Evolutionary conservation across 768 basidiomycete genomes (phyloP), one percentile per base, ranked within the genome.

Genomic region (Tulasnella sp.): DNA sequence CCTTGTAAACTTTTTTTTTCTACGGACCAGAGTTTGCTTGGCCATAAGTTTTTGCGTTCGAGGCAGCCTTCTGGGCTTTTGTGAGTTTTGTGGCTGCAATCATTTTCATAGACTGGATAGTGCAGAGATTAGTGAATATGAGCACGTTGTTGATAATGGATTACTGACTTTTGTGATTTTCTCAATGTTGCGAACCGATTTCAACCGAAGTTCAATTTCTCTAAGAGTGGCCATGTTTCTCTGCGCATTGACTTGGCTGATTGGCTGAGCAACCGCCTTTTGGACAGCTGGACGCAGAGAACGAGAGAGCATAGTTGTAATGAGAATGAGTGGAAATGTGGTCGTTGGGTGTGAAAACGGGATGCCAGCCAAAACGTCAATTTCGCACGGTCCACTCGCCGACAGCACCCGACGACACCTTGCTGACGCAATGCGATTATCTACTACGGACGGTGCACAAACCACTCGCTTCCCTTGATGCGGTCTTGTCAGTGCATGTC

Each of bases 131-230:
- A 35, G 16, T 12, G 34, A 12, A 16, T 35, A 12, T 12, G 34
- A 35, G 16, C 16, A 12, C 34, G 34, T 35, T 16, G 34, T 16
- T 20, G 28, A 19, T 48, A 45, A 32, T 45, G 64, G 66, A 62
- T 63, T 67, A 62, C 75, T 57, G 57, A 89, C 92, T 75, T 95
- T 93, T 55, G 93, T 96, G 73, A 99, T 96, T 85, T 98, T 98
- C 77, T 95, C 89, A 66, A 93, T 93, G 73, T 95, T 95, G 67
- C 77, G 75, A 63, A 96, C 93, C 41, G 90, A 95, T 79, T 93
- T 88, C 69, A 87, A 76, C 61, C 93, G 82, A 66, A 88, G 69
- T 74, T 99, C 93, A 63, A 99, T 85, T 72, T 99, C 93, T 58
- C 91, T 83, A 58, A 99, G 81, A 55, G 95, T 98, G 35, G 93